These are phyloP conservation scores for Schizonepeta tenuifolia DNA, from an alignment of 257 asterid species.

Conservation along the genomic window DNA sequence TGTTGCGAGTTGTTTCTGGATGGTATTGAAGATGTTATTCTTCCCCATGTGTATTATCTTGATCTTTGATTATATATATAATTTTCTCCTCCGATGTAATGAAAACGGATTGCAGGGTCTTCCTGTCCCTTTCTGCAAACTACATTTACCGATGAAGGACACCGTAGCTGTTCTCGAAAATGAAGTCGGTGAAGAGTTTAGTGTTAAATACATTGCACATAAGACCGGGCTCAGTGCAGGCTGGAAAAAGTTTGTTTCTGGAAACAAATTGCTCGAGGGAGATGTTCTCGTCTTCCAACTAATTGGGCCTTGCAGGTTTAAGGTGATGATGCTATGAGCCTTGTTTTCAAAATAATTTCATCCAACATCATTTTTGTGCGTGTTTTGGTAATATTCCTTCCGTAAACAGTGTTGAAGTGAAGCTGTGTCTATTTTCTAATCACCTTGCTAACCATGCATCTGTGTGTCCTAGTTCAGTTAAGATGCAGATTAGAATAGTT, in stretches of 20 bases:
- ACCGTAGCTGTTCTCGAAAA: slow-evolving; percentile 54
- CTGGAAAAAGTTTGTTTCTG: slow-evolving; percentile 82
- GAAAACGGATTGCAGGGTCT: slow-evolving; percentile 57
- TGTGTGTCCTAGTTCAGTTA: too few species aligned
- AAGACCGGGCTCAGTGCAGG: slow-evolving; percentile 94
- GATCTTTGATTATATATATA: neutral
- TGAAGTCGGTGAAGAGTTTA: slow-evolving; percentile 70
- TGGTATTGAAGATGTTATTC: slow-evolving; percentile 47
- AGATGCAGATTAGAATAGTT: too few species aligned
- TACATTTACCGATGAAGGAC: slow-evolving; percentile 65
- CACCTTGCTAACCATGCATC: too few species aligned
- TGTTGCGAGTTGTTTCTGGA: slow-evolving; percentile 95
- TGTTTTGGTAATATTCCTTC: too few species aligned
- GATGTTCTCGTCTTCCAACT: slow-evolving; percentile 78
- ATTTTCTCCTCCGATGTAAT: slow-evolving; percentile 14
- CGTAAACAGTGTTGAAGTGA: too few species aligned
- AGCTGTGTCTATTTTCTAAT: too few species aligned
- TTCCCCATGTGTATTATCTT: too few species aligned
- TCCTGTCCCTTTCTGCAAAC: slow-evolving; percentile 84
- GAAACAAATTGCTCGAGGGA: slow-evolving; percentile 76
- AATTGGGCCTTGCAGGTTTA: slow-evolving; percentile 54
- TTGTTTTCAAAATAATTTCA: slow-evolving; percentile 1
- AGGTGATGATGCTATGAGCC: slow-evolving; percentile 51
- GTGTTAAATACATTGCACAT: slow-evolving; percentile 66
- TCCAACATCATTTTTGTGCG: too few species aligned